These are phyloP conservation scores for Yarrowia sp. DNA, from an alignment of 805 yeast genomes.

Conservation along the genomic window DNA sequence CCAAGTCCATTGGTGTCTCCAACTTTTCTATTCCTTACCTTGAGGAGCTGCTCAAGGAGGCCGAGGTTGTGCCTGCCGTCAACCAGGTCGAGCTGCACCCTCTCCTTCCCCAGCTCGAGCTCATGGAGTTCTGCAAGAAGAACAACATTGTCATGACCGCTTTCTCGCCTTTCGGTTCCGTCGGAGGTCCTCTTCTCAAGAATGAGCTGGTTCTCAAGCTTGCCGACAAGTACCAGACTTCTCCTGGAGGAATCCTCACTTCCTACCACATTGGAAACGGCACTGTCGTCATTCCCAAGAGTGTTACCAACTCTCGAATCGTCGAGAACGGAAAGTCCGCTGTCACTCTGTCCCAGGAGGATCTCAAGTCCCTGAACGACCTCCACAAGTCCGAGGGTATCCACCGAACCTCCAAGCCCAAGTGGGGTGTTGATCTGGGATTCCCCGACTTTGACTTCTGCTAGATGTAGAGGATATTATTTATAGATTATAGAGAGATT, in stretches of 20 bases:
- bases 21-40: conserved; percentile 60
- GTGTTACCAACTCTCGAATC: conserved; percentile 66
- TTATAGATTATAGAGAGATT: conserved; percentile 11
- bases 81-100: conserved; percentile 82
- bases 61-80: conserved; percentile 59
- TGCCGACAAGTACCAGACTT: conserved; percentile 55
- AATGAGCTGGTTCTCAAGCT: conserved; percentile 50
- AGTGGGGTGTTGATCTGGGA: conserved; percentile 37
- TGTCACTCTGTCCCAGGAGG: conserved; percentile 45
- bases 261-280: conserved; percentile 67
- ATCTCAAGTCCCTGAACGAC: conserved; percentile 41
- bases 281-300: conserved; percentile 64
- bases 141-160: conserved; percentile 65
- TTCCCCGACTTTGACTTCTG: conserved; percentile 32
- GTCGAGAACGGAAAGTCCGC: conserved; percentile 43
- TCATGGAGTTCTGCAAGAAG: conserved; percentile 51
- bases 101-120: conserved; percentile 60
- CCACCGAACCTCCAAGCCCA: conserved; percentile 34
- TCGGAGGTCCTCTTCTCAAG: conserved; percentile 64
- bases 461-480: background rate
- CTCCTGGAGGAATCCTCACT: conserved; percentile 57
- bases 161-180: conserved; percentile 67
- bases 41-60: conserved; percentile 48
- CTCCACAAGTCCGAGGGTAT: conserved; percentile 37
- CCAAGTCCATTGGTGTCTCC: conserved; percentile 73